These are phyloP conservation scores for Camellia granthamiana DNA, from an alignment of 148 eudicot species.

Conservation along the genomic window DNA sequence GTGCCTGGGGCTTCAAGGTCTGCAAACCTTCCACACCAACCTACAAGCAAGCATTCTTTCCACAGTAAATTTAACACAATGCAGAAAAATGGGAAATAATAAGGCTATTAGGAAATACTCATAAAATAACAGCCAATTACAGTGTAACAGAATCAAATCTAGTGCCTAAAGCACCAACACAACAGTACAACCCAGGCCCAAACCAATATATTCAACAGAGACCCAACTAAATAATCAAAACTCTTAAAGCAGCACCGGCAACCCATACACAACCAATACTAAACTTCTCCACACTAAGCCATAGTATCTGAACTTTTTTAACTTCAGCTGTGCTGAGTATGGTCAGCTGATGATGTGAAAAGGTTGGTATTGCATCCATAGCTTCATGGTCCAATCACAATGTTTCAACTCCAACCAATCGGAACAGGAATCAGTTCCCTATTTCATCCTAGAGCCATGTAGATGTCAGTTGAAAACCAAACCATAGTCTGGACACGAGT, in stretches of 20 bases:
- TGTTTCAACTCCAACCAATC: neutral
- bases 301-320: neutral
- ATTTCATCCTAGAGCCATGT: neutral
- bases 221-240: neutral
- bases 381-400: no score
- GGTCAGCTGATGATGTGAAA: slow-evolving; percentile 6
- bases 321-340: neutral
- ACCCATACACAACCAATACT: neutral
- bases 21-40: slow-evolving; percentile 81
- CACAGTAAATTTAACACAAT: neutral
- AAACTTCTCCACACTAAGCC: neutral
- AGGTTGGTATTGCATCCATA: neutral
- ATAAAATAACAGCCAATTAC: neutral
- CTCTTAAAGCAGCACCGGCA: neutral
- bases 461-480: neutral
- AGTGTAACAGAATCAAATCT: neutral
- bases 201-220: neutral
- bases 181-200: neutral
- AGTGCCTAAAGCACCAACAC: slow-evolving; percentile 1
- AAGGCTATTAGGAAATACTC: neutral
- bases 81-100: slow-evolving; percentile 10
- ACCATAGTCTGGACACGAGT: neutral
- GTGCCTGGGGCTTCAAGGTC: slow-evolving; percentile 72
- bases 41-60: slow-evolving; percentile 41
- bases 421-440: neutral